These are phyloP conservation scores for Gelatoporia subvermispora DNA, from an alignment of 768 basidiomycete species.

Conservation along the genomic window DNA sequence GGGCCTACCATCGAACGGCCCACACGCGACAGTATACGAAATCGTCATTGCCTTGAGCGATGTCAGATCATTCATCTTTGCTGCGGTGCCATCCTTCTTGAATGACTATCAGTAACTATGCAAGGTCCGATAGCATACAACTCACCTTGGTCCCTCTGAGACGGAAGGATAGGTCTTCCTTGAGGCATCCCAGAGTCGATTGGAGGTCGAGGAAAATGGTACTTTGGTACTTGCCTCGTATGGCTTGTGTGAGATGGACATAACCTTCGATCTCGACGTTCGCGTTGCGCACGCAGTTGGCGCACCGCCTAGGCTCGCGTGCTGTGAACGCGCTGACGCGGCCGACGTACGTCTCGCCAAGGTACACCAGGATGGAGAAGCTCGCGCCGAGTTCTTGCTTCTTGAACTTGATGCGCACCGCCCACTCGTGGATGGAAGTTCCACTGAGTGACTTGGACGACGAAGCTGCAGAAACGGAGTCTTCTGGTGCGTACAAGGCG, in stretches of 20 bases:
- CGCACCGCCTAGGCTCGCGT: slow-evolving; percentile 28
- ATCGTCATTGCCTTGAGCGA: slow-evolving; percentile 2
- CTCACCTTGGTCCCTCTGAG: background rate
- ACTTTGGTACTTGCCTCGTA: background rate
- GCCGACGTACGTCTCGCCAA: slow-evolving; percentile 40
- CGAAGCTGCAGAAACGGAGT: too few species aligned
- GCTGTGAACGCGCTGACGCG: slow-evolving; percentile 40
- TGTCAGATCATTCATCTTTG: background rate
- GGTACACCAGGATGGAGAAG: slow-evolving; percentile 43
- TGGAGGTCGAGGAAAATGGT: slow-evolving; percentile 5
- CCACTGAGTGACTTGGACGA: too few species aligned
- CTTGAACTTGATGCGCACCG: slow-evolving; percentile 36
- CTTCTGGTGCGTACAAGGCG: slow-evolving; percentile 22
- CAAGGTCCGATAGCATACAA: background rate
- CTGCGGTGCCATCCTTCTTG: slow-evolving; percentile 1
- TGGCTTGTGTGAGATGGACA: slow-evolving; percentile 13
- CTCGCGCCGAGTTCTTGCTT: slow-evolving; percentile 39
- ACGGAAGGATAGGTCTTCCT: background rate
- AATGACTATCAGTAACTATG: background rate
- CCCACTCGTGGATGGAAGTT: slow-evolving; percentile 31
- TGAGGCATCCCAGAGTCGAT: slow-evolving; percentile 5
- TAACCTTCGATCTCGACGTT: slow-evolving; percentile 14
- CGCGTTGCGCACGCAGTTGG: slow-evolving; percentile 30
- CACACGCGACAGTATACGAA: background rate
- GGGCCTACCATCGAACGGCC: background rate